Evolutionary conservation across 148 eudicot species (phyloP), one percentile per base, ranked within the genome.

Genomic region (Agrostemma githago): DNA sequence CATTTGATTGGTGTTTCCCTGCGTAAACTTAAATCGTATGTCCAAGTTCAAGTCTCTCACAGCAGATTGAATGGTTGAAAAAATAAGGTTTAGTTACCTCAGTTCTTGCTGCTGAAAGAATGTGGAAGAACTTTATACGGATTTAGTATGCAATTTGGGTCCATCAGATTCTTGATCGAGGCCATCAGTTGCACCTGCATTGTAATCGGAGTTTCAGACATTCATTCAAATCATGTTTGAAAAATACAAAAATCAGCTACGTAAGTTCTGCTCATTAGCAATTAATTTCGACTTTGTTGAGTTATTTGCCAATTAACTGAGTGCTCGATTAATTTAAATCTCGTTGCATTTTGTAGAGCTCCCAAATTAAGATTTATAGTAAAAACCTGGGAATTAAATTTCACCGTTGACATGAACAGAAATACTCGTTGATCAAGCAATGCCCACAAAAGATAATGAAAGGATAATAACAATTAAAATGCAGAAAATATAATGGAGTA

Each of bases 71-170:
- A 40, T 66, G 48, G 17, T 14, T 2, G 12, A 43, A 19, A 54
- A 14, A 20, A 2, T 20, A 19, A 17, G 4, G 4, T 12, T 40
- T 26, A 56, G 7, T 20, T 44, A 69, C 80, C 85, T 80, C 76
- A 75, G 76, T 58, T 72, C 78, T 72, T 76, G 61, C 79, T 75
- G 64, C 68, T 72, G 60, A 83, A 72, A 63, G 88, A 76, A 14
- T 81, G 75, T 38, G 98, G 98, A 80, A 94, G 90, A 83, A 94
- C 98, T 82, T 94, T 94, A 71, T 94, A 94, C 2, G 98, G 98
- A 74, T 94, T 94, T 40, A 94, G 91, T 75, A 91, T 88, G 71
- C 91, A 86, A 46, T 86, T 89, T 8, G 97, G 96, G 79, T 94
- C 98, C 77, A 89, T 71, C 81, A 89, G 71, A 74, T 87, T 94